These are phyloP conservation scores for Curvularia verruculosa DNA, from an alignment of 2,329 filamentous ascomycete species.

Conservation along the genomic window DNA sequence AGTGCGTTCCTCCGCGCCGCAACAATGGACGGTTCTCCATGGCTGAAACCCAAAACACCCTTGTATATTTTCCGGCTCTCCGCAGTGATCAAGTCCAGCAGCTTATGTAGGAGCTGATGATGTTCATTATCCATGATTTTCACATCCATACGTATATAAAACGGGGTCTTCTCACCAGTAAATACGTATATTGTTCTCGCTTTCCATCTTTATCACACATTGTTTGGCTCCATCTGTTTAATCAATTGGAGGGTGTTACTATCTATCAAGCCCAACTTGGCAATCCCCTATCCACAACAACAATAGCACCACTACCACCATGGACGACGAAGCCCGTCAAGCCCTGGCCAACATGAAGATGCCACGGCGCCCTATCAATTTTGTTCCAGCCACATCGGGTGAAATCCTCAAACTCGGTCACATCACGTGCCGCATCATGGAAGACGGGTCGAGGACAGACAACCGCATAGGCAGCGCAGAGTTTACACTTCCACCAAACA, in stretches of 20 bases:
- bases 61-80: conserved; percentile 32
- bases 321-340: conserved; percentile 47
- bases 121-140: neutral
- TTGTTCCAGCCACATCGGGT: conserved; percentile 55
- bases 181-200: neutral
- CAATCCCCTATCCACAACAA: neutral
- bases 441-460: conserved; percentile 59
- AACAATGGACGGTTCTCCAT: neutral
- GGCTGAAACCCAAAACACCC: neutral
- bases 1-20: neutral
- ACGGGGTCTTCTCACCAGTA: neutral
- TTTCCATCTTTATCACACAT: neutral
- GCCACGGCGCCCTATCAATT: conserved; percentile 55
- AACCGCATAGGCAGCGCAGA: conserved; percentile 57
- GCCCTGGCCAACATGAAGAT: conserved; percentile 46
- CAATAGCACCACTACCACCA: conserved; percentile 19
- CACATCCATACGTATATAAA: neutral
- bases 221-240: neutral
- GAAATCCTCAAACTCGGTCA: conserved; percentile 59
- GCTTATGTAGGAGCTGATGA: neutral
- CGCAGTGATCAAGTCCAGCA: conserved; percentile 22
- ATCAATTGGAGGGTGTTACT: neutral
- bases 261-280: neutral
- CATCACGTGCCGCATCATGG: conserved; percentile 58
- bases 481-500: conserved; percentile 57